These are phyloP conservation scores for Colletotrichum sp. DNA, from an alignment of 2,329 filamentous ascomycete species.

Conservation along the genomic window DNA sequence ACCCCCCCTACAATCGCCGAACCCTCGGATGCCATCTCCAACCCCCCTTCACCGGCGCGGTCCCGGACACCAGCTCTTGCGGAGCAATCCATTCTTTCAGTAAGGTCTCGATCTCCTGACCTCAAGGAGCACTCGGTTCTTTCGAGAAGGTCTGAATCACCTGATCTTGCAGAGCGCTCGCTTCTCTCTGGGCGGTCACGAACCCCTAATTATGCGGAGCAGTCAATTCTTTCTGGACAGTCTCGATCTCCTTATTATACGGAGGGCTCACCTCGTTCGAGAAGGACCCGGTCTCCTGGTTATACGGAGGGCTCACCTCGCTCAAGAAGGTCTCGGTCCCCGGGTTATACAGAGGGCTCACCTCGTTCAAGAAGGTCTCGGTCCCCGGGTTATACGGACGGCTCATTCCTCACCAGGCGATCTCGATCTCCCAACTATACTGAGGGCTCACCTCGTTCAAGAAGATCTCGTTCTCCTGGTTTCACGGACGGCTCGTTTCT, in stretches of 20 bases:
- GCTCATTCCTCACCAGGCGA: not conserved
- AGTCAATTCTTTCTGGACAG: not conserved
- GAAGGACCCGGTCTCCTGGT: not conserved
- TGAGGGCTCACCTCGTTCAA: not conserved
- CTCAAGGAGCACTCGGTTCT: not conserved
- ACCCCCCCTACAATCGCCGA: not conserved
- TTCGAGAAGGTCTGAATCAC: not conserved
- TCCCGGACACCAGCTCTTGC: not conserved
- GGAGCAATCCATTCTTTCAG: not conserved
- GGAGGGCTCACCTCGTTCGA: not conserved
- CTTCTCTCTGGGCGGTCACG: not conserved
- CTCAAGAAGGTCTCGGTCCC: not conserved
- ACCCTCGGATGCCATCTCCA: not conserved
- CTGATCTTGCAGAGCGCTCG: not conserved
- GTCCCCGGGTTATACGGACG: not conserved
- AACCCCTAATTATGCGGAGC: not conserved
- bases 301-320: not conserved
- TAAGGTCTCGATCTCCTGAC: not conserved
- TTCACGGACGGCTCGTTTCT: not conserved
- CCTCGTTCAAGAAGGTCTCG: not conserved
- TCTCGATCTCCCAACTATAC: not conserved
- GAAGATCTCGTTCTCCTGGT: not conserved
- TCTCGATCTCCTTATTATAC: not conserved
- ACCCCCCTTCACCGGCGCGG: not conserved
- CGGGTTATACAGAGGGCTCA: not conserved